Conservation (phyloP, 345 rosid genomes). For the Linum trigynum region DNA sequence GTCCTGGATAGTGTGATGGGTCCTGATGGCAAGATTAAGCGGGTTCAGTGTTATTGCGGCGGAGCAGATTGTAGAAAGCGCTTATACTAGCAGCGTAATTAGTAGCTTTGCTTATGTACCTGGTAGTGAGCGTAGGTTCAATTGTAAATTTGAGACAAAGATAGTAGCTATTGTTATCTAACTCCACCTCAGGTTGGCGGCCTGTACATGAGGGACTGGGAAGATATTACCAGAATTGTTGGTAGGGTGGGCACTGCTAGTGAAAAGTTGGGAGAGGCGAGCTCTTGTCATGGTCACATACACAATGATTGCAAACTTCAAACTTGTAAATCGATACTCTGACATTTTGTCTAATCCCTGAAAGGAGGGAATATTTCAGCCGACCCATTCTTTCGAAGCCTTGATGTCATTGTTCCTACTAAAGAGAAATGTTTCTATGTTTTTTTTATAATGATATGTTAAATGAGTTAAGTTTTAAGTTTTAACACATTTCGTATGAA, state of each 20-base stretch:
- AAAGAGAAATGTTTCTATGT: too few relatives aligned
- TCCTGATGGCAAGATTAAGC: constrained; percentile 61
- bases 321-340: too few relatives aligned
- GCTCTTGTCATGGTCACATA: too few relatives aligned
- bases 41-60: constrained; percentile 70
- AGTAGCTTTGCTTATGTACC: not conserved
- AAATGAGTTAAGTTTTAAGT: too few relatives aligned
- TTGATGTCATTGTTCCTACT: too few relatives aligned
- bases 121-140: not conserved
- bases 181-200: not conserved
- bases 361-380: too few relatives aligned
- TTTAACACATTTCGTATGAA: too few relatives aligned
- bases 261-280: too few relatives aligned
- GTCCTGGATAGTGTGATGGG: constrained; percentile 63
- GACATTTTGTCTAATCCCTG: too few relatives aligned
- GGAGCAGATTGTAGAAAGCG: constrained; percentile 63
- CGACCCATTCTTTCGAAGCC: too few relatives aligned
- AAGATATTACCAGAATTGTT: not conserved
- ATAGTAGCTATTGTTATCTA: not conserved
- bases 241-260: not conserved
- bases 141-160: not conserved
- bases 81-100: constrained; percentile 32
- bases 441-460: too few relatives aligned
- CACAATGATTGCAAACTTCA: too few relatives aligned
- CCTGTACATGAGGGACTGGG: not conserved